Base-by-base conservation (phyloP, 805 yeast genomes). In the Hermanozyma aechmeae region DNA sequence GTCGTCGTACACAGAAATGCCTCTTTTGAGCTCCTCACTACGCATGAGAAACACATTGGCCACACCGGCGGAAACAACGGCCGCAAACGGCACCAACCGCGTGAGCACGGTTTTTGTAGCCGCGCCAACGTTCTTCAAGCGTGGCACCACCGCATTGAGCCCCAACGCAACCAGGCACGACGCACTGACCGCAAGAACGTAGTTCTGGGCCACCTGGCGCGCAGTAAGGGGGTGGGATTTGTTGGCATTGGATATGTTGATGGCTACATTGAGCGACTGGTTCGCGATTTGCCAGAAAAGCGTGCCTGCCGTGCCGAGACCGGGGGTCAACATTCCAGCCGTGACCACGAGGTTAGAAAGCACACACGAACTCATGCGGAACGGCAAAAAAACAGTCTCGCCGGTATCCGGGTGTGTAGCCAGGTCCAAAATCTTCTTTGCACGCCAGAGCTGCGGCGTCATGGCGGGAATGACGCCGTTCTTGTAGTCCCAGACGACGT, bases 261-360 rank as follows among this genome's bases (percentile, higher is more conserved):
- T 84, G 3, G 98, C 98, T 32, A 92, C 99, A 49, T 92, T 92
- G 40, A 92, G 68, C 14, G 96, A 84, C 59, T 92, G 99, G 59
- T 92, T 92, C 13, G 96, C 94, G 52, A 92, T 74, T 60, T 92
- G 99, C 99, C 98, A 92, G 58, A 92, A 89, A 14, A 86, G 51
- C 0, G 97, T 89, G 22, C 98, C 99, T 0, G 71, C 74, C 7
- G 86, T 76, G 7, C 95, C 93, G 49, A 92, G 56, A 32, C 82
- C 81, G 6, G 99, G 99, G 2, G 96, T 89, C 40, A 92, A 70
- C 99, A 92, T 92, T 40, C 99, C 99, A 3, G 81, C 89, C 5
- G 97, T 89, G 28, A 92, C 97, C 14, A 89, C 89, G 56, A 92
- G 60, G 54, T 92, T 92, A 8, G 95, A 84, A 30, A 92, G 62